These are phyloP conservation scores for Exophiala aquamarina DNA, from an alignment of 2,329 filamentous ascomycete species.

Conservation along the genomic window DNA sequence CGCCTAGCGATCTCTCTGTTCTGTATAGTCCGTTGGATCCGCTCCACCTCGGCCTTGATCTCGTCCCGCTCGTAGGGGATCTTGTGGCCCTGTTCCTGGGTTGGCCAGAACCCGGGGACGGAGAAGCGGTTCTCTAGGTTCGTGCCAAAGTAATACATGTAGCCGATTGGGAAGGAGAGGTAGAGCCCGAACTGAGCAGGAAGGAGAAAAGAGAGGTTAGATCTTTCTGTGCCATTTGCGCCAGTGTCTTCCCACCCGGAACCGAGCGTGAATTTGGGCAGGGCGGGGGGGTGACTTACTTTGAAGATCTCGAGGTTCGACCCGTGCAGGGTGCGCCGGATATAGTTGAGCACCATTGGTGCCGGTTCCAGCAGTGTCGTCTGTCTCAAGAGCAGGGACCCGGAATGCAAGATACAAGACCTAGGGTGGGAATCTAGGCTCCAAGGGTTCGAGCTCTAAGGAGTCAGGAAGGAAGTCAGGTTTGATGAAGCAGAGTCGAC, in stretches of 20 bases:
- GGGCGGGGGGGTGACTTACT: constrained; percentile 49
- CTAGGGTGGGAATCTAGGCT: no score
- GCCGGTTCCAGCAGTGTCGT: no score
- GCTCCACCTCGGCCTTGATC: constrained; percentile 71
- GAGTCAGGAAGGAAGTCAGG: no score
- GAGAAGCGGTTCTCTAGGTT: constrained; percentile 92
- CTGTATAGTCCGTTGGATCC: constrained; percentile 47
- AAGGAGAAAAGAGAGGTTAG: background rate
- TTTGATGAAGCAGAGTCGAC: no score
- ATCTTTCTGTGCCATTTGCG: no score
- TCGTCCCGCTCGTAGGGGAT: constrained; percentile 55
- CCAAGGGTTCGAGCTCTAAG: no score
- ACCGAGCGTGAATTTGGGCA: background rate
- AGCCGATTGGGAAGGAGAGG: constrained; percentile 96
- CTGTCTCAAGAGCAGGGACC: no score
- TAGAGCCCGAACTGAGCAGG: constrained; percentile 85
- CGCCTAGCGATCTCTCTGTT: constrained; percentile 11
- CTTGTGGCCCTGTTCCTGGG: constrained; percentile 53
- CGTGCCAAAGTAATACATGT: constrained; percentile 99
- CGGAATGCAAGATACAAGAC: no score
- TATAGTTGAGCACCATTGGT: constrained; percentile 35
- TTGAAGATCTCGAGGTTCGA: constrained; percentile 95
- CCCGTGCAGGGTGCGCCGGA: constrained; percentile 64
- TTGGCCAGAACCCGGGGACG: constrained; percentile 93
- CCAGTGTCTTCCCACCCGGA: no score